Base-by-base conservation (phyloP, 352 stramenopile species). In the Plasmopara viticola region DNA sequence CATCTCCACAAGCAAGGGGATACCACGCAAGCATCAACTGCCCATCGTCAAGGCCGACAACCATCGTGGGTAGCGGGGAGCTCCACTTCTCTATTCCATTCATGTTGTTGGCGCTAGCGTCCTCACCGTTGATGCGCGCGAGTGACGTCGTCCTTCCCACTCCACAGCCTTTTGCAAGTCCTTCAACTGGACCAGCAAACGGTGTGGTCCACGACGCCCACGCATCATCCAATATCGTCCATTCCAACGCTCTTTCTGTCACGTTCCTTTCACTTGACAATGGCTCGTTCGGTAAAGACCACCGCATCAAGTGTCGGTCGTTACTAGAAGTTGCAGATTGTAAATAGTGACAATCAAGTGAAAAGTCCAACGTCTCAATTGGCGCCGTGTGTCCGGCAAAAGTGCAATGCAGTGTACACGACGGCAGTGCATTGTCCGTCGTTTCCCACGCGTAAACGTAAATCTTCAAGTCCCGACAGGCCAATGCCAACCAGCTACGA, bases 291-390 rank as follows among this genome's bases (percentile, higher is more conserved):
- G 56, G 44, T 0, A 89, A 53, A 51, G 64, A 30, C 84, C 86
- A 95, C 1, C 79, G 81, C 39, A 94, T 48, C 0, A 94, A 42
- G 49, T 95, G 78, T 39, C 56, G 62, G 29, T 78, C 72, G 0
- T 63, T 51, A n/a, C 70, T 70, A 1, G 64, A 75, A 0, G 70
- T 90, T 0, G 74, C 70, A 9, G 77, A 87, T 42, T 87, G 80
- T 10, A 95, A 56, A 66, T 80, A 90, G 10, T 60, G 45, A 2
- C 62, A 60, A 45, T 88, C 65, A 3, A 68, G 17, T 2, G 72
- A 85, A 37, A 87, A 95, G 45, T 94, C 85, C 2, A 94, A 58
- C 29, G 85, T 58, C 1, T 60, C 53, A 13, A 95, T 69, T 33
- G 62, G 78, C 2, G 68, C 66, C 0, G 77, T 87, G 44, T 93